These are phyloP conservation scores for Fusarium siculi DNA, from an alignment of 2,329 filamentous ascomycete genomes.

Conservation along the genomic window DNA sequence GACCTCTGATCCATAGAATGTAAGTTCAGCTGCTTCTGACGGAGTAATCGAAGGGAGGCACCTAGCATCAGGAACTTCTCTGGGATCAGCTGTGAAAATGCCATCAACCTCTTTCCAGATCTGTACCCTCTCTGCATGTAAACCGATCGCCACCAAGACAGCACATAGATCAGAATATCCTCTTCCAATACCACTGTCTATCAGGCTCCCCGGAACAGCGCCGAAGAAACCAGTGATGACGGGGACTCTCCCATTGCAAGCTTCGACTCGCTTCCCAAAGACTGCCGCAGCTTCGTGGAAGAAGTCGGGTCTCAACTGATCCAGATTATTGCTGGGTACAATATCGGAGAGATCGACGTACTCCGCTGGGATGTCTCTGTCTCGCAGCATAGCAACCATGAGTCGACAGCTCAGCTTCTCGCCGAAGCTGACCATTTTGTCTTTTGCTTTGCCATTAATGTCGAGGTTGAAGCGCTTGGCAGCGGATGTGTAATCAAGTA, in stretches of 20 bases:
- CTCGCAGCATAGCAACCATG: neutral
- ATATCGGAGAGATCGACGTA: neutral
- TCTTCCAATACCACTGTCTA: neutral
- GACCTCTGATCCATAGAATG: neutral
- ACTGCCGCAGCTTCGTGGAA: neutral
- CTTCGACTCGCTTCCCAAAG: neutral
- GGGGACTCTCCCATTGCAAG: neutral
- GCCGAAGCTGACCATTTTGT: neutral
- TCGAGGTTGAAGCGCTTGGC: neutral
- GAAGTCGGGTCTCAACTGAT: neutral
- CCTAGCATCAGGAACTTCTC: neutral
- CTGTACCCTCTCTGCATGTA: neutral
- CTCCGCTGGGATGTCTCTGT: neutral
- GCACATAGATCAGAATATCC: neutral
- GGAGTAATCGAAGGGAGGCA: neutral
- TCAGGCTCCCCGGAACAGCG: neutral
- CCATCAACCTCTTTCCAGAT: neutral
- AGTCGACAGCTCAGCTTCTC: neutral
- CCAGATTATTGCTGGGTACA: neutral
- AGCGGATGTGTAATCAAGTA: neutral
- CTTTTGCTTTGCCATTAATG: neutral
- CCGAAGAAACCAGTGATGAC: neutral
- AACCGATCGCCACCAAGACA: neutral
- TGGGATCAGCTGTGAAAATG: neutral
- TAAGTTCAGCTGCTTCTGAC: neutral